Evolutionary conservation across 106 monocot species (phyloP), one percentile per base, ranked within the genome.

Genomic region (Ottelia alismoides): DNA sequence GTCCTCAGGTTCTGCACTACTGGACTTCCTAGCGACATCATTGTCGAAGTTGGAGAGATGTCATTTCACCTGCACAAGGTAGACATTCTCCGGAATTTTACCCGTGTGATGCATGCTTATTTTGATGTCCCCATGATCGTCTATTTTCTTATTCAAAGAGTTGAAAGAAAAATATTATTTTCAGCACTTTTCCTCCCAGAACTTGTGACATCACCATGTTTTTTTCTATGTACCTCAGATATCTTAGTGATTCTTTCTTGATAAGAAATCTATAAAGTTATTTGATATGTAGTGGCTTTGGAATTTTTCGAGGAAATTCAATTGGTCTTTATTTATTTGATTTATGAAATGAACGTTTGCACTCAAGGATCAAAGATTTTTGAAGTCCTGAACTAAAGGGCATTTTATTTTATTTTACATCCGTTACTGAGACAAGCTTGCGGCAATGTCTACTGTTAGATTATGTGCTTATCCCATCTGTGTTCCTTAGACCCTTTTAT

Each of bases 61-160:
- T 64, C 61, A 0, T 80, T 80, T 27, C 71, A 75, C 67, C 80
- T 80, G 25, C 80, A 80, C 61, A 80, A 80, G 80, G 80, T 80
- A 27, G 72, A 47, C 3, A 20, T 51, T 19, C 49, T 32, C 2
- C 16, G 16, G 6, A 43, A 7, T 7, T 43, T 43, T 43, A 6
- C 16, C 29, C n/a, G 11, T 29, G 28, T 30, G n/a, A n/a, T 30
- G 22, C 2, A 11, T 27, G 10, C 22, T 31, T 31, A 3, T 56
- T 18, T 20, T 1, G 0, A 19, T 43, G 40, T 43, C 16, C 16
- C 40, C 6, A 7, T 43, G 10, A 6, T 43, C 40, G 6, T 43
- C 10, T 7, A 16, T 43, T 43, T 43, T 6, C 40, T 7, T 43
- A 7, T 6, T 43, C 6, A 16, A 43, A 43, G 40, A 6, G 16